Base-by-base conservation (phyloP, 2,329 filamentous ascomycete species). In the Geosmithia putterillii region DNA sequence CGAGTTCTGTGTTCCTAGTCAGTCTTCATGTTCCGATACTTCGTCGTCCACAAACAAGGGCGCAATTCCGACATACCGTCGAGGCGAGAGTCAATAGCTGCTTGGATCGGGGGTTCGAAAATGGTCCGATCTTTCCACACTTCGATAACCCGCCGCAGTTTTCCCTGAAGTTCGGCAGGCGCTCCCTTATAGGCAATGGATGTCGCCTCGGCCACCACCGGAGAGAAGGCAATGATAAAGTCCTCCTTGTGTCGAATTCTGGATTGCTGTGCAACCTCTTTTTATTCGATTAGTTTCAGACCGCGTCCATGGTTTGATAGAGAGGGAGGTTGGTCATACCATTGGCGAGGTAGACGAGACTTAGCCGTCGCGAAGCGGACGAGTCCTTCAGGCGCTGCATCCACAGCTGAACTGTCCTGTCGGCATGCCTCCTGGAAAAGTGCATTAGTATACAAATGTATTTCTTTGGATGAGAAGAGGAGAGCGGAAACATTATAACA, bases 251-350 rank as follows among this genome's bases (percentile, higher is more conserved):
- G 81, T 32, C 90, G 82, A 40, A 86, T 90, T 63, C 94, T 94
- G 20, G 89, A 95, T 58, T 96, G 92, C 59, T 98, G 92, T 19
- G 87, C 85, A 46, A 98, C 89, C 71, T 98, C 92, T 92, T 55
- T 44, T 39, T 35, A 40, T 12, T 20, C 18, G 7, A 21, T 19
- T 9, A 20, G 15, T 20, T 5, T 39, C 9, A 21, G 20, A 21
- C 5, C 21, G n/a, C 14, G 19, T 20, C 28, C 10, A 32, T 14
- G 28, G 15, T 4, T 12, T 12, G 5, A 32, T 32, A 12, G 15
- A 32, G 15, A 14, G 5, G 10, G 28, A 32, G 15, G 28, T 12
- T 32, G 23, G 14, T n/a, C 73, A 57, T 71, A 92, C 87, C 87
- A 62, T 98, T 98, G 49, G 89, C 89, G 45, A 98, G 81, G 61